These are phyloP conservation scores for Penicillium sp. DNA, from an alignment of 2,329 filamentous ascomycete genomes.

Conservation along the genomic window DNA sequence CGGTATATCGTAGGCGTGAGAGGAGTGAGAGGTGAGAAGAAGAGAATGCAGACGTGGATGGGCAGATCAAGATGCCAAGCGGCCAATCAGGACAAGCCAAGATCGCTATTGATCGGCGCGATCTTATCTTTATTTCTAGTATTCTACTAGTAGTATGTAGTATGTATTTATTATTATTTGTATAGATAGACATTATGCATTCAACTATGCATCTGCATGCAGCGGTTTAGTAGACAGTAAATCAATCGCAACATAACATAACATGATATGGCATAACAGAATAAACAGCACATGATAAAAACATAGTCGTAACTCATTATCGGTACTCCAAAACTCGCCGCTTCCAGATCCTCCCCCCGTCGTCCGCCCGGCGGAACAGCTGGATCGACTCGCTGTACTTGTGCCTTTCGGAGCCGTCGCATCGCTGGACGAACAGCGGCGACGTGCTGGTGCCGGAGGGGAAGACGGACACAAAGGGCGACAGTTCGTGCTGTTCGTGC, in stretches of 20 bases:
- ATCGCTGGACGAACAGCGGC: constrained; percentile 8
- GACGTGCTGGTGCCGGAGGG: constrained; percentile 8
- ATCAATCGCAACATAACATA: not conserved
- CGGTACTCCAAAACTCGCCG: constrained; percentile 35
- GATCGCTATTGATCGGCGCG: constrained; percentile 6
- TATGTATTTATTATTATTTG: too few species aligned
- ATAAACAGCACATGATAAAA: not conserved
- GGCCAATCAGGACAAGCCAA: constrained; percentile 1
- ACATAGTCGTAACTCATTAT: constrained; percentile 1
- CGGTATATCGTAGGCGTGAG: not conserved
- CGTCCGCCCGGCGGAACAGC: constrained; percentile 27
- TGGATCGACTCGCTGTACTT: constrained; percentile 30
- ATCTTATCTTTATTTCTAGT: not conserved
- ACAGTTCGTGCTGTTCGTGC: not conserved
- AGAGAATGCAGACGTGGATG: not conserved
- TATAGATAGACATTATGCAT: too few species aligned
- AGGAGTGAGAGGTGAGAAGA: not conserved
- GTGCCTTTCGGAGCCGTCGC: not conserved
- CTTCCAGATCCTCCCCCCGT: constrained; percentile 28
- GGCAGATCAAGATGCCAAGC: not conserved
- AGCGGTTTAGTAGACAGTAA: too few species aligned
- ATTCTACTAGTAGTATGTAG: too few species aligned
- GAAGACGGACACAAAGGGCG: constrained; percentile 11
- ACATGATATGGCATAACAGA: not conserved
- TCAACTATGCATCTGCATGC: too few species aligned